Base-by-base conservation (phyloP, 768 basidiomycete species). In the Pleurotus salmoneostramineus region DNA sequence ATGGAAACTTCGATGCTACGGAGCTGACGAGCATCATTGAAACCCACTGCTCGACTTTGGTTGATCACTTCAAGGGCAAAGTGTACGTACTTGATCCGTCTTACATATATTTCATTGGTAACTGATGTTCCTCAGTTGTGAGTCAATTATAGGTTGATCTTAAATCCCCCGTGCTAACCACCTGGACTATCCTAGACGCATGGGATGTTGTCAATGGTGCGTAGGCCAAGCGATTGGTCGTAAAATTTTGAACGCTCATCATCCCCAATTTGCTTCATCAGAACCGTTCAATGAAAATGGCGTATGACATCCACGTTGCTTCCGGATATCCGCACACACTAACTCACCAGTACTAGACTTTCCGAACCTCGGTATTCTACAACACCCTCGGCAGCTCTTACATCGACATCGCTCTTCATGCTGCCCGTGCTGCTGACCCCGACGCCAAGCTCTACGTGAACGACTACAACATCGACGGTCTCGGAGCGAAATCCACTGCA, bases 211-310 rank as follows among this genome's bases (percentile, higher is more conserved):
- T 83, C 57, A 84, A 83, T 55, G 82, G 72, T 72, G 34, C 0
- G 62, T 32, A 5, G 35, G 7, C 32, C 14, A 51, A 27, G 21
- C 21, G 21, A 27, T 27, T 33, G 50, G 31, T 32, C 4, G 17
- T 21, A 3, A 47, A 35, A 10, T 17, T 31, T 0, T 15, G 34
- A 35, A 21, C 35, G 0, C 10, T 43, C 31, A 21, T 52, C 32
- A 64, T 72, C 21, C 40, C 51, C 65, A 66, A 43, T 12, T 34
- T 15, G 11, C 35, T n/a, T 31, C 33, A 10, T 27, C 56, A 77
- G 75, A 84, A 66, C 76, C 81, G 10, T 82, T 85, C 71, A 81
- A 84, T 62, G 84, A 85, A 35, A 75, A 85, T 62, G 84, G 85
- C 14, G 44, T 45, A 45, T 6, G 12, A 2, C 6, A 17, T 15